Evolutionary conservation across 1,284 basidiomycete genomes (phyloP), one percentile per base, ranked within the genome.

Genomic region (Ceratobasidium sp.): DNA sequence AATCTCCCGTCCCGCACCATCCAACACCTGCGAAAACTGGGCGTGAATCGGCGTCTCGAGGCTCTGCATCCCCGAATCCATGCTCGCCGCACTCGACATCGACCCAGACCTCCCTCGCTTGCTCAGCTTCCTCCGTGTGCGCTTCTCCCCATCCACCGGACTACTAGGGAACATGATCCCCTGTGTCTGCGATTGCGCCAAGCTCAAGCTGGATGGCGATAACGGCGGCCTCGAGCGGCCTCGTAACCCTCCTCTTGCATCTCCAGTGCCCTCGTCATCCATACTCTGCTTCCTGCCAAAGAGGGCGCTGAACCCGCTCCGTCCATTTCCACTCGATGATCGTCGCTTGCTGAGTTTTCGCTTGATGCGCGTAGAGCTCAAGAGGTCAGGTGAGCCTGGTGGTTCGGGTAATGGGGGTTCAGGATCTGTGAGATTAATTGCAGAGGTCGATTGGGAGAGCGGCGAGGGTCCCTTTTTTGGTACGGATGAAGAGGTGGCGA

Each of bases 341-440:
- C 67, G 67, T 18, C 67, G 67, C 33, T 71, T 71, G 46, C 46
- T 60, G 18, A 71, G 56, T 28, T 60, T 71, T 36, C 67, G 67
- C 23, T 48, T 70, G 25, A 44, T 36, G 14, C 67, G 56, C 12
- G 42, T 38, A 16, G 28, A 36, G 46, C 56, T 60, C 23, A 71
- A 28, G 14, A 71, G 33, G 44, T 71, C 67, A 4, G 67, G 67
- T 5, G 67, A 71, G 30, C 67, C 67, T n/a, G 67, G 67, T 36
- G 67, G 67, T 3, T 71, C 67, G 33, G 67, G 67, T 53, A 71
- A 51, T 21, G 67, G 67, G 30, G 67, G 67, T 21, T 71, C 67
- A 11, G 56, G 14, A 33, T 71, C 67, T 42, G 67, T 30, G 30
- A 71, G 67, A 56, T 71, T 71, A 54, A 60, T 71, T 14, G 67